A percentile compares a stretch with the other conserved stretches of the same genome.
Conservation (phyloP, 2,329 filamentous ascomycete species). For the Parasarocladium wereldwijsianum region DNA sequence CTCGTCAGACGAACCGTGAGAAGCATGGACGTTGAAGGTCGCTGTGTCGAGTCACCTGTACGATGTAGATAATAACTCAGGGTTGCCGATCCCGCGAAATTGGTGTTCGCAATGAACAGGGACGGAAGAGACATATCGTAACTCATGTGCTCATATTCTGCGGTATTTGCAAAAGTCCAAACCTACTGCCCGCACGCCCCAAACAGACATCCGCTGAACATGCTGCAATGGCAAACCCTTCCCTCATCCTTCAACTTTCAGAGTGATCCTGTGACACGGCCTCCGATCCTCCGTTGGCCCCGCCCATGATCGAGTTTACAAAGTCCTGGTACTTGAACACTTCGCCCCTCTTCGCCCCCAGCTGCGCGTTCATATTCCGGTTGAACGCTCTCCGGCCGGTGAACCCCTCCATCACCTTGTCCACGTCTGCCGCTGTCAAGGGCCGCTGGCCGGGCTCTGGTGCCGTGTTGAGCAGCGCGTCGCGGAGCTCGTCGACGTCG, state of each 20-base stretch:
- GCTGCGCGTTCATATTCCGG: conserved; percentile 36
- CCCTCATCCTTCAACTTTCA: conserved; percentile 8
- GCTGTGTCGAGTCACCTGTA: no score
- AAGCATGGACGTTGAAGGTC: no score
- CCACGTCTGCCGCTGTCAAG: conserved; percentile 61
- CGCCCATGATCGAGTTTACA: conserved; percentile 53
- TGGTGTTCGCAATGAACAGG: no score
- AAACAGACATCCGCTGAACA: no score
- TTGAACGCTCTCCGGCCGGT: conserved; percentile 72
- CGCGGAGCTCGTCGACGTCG: conserved; percentile 66
- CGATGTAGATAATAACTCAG: no score
- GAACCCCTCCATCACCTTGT: conserved; percentile 78
- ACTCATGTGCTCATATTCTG: no score
- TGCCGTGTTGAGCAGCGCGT: conserved; percentile 68
- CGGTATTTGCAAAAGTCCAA: conserved; percentile 12
- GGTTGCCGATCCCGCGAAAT: no score
- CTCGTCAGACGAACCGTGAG: no score
- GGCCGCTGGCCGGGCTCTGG: conserved; percentile 56
- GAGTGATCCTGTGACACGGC: conserved; percentile 14
- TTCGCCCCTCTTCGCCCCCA: conserved; percentile 55
- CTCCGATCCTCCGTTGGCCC: conserved; percentile 27
- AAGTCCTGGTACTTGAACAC: conserved; percentile 94
- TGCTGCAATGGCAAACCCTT: no score
- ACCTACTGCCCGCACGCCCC: background rate
- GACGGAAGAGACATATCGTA: no score